Conservation (phyloP, 2,329 filamentous ascomycete genomes). For the Pseudogymnoascus pannorum region DNA sequence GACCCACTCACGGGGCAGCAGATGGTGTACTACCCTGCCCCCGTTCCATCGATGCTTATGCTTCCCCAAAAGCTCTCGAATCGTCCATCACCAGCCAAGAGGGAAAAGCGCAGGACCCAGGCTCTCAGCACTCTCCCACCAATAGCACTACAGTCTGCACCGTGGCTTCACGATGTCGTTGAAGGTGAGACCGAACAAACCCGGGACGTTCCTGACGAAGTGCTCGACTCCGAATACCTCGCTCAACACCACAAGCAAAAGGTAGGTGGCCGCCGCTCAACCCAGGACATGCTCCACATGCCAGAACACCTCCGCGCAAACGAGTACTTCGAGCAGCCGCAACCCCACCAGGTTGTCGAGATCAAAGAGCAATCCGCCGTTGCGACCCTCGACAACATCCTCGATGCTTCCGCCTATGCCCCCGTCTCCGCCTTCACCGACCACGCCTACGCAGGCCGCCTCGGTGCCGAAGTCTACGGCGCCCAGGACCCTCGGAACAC, state of each 20-base stretch:
- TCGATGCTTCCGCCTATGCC: conserved; percentile 80
- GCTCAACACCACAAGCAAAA: conserved; percentile 26
- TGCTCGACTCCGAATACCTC: conserved; percentile 25
- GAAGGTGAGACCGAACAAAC: conserved; percentile 22
- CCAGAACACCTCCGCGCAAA: conserved; percentile 86
- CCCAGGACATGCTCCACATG: conserved; percentile 44
- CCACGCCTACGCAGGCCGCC: conserved; percentile 70
- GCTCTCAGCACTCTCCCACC: conserved; percentile 57
- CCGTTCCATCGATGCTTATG: conserved; percentile 88
- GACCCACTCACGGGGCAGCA: conserved; percentile 61
- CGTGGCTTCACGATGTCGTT: conserved; percentile 29
- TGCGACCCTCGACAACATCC: conserved; percentile 80
- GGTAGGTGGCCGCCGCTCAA: conserved; percentile 24
- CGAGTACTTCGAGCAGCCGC: conserved; percentile 74
- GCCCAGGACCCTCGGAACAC: conserved; percentile 36
- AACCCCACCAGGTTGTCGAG: conserved; percentile 44
- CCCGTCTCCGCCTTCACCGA: conserved; percentile 90
- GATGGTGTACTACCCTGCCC: conserved; percentile 94
- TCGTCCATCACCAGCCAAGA: conserved; percentile 53
- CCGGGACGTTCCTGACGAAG: conserved; percentile 19
- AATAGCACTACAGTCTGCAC: conserved; percentile 33
- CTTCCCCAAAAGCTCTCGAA: conserved; percentile 81
- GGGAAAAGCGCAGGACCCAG: conserved; percentile 67
- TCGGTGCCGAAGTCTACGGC: conserved; percentile 65
- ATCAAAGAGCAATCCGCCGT: conserved; percentile 75